These are phyloP conservation scores for Scenedesmus sp. DNA, from an alignment of 163 green algal species.

Conservation along the genomic window DNA sequence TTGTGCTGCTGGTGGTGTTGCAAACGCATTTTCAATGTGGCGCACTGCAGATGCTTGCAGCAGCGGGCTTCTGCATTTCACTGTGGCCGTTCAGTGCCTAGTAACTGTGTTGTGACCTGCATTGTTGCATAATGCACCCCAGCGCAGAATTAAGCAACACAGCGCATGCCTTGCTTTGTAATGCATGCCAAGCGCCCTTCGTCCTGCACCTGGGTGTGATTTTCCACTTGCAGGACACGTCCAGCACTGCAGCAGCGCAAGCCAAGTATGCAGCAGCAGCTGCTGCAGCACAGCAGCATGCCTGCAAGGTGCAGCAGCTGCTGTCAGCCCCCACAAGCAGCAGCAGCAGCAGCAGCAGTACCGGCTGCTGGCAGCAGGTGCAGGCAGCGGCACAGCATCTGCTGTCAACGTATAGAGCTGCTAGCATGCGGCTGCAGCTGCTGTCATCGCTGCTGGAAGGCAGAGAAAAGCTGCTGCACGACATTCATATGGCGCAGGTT, in stretches of 20 bases:
- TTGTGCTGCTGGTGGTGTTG: too few relatives aligned
- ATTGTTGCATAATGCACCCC: not conserved
- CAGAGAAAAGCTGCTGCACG: slow-evolving; percentile 35
- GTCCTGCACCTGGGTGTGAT: not conserved
- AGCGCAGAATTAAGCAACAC: not conserved
- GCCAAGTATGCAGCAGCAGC: not conserved
- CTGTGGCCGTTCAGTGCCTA: too few relatives aligned
- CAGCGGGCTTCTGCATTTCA: too few relatives aligned
- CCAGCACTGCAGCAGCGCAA: not conserved
- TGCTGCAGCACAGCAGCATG: slow-evolving; percentile 20
- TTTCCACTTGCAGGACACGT: slow-evolving; percentile 13
- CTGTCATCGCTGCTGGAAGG: slow-evolving; percentile 22
- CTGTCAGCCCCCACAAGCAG: not conserved
- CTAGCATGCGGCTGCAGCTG: slow-evolving; percentile 34
- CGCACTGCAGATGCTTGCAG: too few relatives aligned
- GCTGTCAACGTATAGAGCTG: slow-evolving; percentile 33
- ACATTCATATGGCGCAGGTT: slow-evolving; percentile 28
- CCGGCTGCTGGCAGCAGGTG: slow-evolving; percentile 4
- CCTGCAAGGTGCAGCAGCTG: not conserved
- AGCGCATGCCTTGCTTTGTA: not conserved
- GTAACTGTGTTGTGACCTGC: too few relatives aligned
- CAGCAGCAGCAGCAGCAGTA: not conserved
- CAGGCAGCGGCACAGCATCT: slow-evolving; percentile 43
- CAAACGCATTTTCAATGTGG: too few relatives aligned
- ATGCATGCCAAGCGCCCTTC: not conserved